Base-by-base conservation (phyloP, 345 rosid species). In the Pelargonium nanum region DNA sequence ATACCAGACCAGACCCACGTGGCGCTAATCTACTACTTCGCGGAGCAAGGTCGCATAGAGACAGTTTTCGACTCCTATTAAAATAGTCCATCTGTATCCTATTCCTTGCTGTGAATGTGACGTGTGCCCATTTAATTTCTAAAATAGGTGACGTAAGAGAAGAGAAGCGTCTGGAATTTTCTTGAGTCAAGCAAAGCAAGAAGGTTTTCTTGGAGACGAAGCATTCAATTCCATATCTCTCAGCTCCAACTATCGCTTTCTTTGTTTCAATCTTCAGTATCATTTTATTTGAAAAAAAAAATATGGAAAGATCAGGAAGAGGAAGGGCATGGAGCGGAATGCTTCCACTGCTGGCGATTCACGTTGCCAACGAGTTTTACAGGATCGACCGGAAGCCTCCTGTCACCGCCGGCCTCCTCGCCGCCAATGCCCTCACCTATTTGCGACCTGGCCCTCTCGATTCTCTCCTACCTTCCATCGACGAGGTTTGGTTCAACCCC, bases 341-440 rank as follows among this genome's bases (percentile, higher is more conserved):
- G 94, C 22, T 93, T 62, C 90, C 94, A 51, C 64, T 93, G 22
- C 80, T 89, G 2, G 97, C 88, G 23, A 32, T 93, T 53, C 91
- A 89, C 72, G 81, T 89, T 24, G 78, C 78, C 51, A 77, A 60
- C 56, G 92, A 87, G 74, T 89, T 89, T 70, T 81, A 82, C 63
- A 69, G 95, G 60, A 79, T 85, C 52, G 90, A 86, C 20, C 77
- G 92, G 91, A 93, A 85, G 74, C 97, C 99, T 0, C 99, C 99
- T 0, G 87, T 93, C 48, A 89, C 97, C 17, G 94, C 90, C 15
- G 88, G 83, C 45, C 88, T 93, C 22, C 63, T 93, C 21, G 88
- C 87, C 23, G 84, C 92, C 51, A 93, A 93, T 63, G 75, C 88
- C 57, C 79, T 89, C 59, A 70, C 80, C 63, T 89, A 87, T 72